Conservation (phyloP, 768 basidiomycete species). For the Russula emetica region DNA sequence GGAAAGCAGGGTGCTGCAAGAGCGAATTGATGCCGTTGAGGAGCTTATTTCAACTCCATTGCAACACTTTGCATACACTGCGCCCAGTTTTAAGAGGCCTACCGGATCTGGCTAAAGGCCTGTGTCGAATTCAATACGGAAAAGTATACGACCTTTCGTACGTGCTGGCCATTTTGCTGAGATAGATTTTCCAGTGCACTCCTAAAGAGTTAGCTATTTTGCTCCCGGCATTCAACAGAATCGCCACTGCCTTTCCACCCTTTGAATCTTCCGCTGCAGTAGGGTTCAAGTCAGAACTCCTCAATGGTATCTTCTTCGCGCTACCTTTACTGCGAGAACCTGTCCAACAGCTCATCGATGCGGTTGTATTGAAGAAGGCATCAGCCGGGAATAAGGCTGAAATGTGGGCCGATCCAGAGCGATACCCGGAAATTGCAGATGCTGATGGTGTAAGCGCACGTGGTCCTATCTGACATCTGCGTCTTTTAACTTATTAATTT, state of each 20-base stretch:
- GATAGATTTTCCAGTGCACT: constrained; percentile 50
- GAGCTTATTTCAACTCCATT: constrained; percentile 68
- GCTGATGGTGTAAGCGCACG: constrained; percentile 47
- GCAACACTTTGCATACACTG: constrained; percentile 59
- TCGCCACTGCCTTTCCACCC: constrained; percentile 58
- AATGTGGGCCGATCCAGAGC: constrained; percentile 60
- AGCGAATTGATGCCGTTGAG: constrained; percentile 77
- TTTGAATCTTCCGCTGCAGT: constrained; percentile 42
- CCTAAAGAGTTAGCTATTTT: constrained; percentile 77
- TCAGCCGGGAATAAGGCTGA: constrained; percentile 59
- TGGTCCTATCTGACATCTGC: background rate
- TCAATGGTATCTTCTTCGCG: constrained; percentile 65
- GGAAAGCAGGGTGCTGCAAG: constrained; percentile 56
- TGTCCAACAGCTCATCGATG: constrained; percentile 48
- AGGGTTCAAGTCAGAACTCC: constrained; percentile 58
- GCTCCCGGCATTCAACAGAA: constrained; percentile 67
- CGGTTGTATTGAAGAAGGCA: constrained; percentile 60
- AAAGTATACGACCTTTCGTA: constrained; percentile 49
- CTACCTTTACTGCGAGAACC: constrained; percentile 62
- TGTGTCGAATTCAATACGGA: constrained; percentile 87
- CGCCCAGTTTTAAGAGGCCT: constrained; percentile 63
- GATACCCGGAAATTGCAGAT: constrained; percentile 54
- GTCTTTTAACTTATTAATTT: constrained; percentile 1
- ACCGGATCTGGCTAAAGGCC: constrained; percentile 84
- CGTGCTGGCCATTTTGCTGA: background rate